Conservation (phyloP, 1,284 basidiomycete genomes). For the Omphalotus olearius region DNA sequence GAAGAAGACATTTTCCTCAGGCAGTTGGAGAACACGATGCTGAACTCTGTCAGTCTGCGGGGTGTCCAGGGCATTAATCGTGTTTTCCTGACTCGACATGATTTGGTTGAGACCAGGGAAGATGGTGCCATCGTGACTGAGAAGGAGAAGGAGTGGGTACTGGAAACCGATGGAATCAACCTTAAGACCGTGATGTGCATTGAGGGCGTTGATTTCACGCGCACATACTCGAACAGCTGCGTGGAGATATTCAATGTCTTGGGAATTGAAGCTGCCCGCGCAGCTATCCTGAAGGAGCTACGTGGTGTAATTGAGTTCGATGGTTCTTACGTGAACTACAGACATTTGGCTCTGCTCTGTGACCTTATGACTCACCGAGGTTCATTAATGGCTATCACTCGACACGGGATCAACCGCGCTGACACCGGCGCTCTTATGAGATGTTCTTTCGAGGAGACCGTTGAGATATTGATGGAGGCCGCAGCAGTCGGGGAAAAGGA, state of each 20-base stretch:
- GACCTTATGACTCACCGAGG: constrained; percentile 99
- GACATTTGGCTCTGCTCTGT: constrained; percentile 92
- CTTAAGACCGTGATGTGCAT: constrained; percentile 92
- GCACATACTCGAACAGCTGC: constrained; percentile 97
- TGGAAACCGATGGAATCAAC: constrained; percentile 97
- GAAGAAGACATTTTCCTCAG: constrained; percentile 98
- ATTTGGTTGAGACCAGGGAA: constrained; percentile 68
- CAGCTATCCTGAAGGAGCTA: constrained; percentile 90
- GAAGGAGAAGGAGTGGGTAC: constrained; percentile 85
- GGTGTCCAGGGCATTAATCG: constrained; percentile 91
- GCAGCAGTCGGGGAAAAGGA: constrained; percentile 98
- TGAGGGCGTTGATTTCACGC: constrained; percentile 88
- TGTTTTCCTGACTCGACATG: constrained; percentile 91
- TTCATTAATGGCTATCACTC: constrained; percentile 96
- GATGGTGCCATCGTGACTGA: constrained; percentile 62
- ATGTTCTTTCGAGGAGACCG: constrained; percentile 99
- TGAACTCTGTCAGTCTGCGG: constrained; percentile 93
- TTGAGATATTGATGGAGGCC: constrained; percentile 98
- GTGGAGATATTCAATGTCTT: constrained; percentile 96
- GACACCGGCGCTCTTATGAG: constrained; percentile 97
- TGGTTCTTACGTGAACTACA: constrained; percentile 99
- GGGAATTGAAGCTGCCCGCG: constrained; percentile 96
- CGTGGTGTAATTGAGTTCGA: constrained; percentile 97
- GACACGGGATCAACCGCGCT: constrained; percentile 98
- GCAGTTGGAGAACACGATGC: constrained; percentile 93